Conservation (phyloP, 2,329 filamentous ascomycete genomes). For the Zasmidium cellare region DNA sequence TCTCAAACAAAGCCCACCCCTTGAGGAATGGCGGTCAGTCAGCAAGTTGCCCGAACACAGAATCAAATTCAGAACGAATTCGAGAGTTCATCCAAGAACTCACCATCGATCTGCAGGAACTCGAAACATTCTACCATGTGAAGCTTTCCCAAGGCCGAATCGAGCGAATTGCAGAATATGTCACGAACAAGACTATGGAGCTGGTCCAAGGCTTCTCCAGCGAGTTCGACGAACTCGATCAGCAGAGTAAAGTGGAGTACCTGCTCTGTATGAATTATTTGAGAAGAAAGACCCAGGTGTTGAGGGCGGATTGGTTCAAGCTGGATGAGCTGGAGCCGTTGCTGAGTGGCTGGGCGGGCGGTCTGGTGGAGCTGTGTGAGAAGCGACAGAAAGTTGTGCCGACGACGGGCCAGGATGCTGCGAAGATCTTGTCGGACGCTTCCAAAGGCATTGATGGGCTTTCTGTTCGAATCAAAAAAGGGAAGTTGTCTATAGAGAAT, state of each 20-base stretch:
- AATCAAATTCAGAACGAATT: background rate
- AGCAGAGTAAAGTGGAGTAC: slow-evolving; percentile 51
- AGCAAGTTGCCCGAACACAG: background rate
- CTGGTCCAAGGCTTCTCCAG: slow-evolving; percentile 30
- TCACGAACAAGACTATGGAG: slow-evolving; percentile 42
- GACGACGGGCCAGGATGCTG: slow-evolving; percentile 46
- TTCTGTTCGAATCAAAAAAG: slow-evolving; percentile 37
- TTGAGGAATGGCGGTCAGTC: background rate
- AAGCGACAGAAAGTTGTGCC: slow-evolving; percentile 47
- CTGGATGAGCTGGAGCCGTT: slow-evolving; percentile 12
- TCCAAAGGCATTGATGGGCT: slow-evolving; percentile 36
- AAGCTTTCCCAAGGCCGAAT: slow-evolving; percentile 45
- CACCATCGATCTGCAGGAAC: slow-evolving; percentile 45
- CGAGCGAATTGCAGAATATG: slow-evolving; percentile 44
- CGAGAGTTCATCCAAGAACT: slow-evolving; percentile 13
- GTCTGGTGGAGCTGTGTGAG: slow-evolving; percentile 50
- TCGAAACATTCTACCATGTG: slow-evolving; percentile 53
- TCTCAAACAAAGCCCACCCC: background rate
- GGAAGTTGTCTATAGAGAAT: slow-evolving; percentile 31
- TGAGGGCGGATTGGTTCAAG: slow-evolving; percentile 32
- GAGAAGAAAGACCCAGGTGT: slow-evolving; percentile 30
- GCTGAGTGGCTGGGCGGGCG: slow-evolving; percentile 25
- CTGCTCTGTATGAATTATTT: slow-evolving; percentile 50
- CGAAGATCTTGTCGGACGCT: slow-evolving; percentile 43
- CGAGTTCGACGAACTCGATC: slow-evolving; percentile 40